Conservation (phyloP, 2,329 filamentous ascomycete species). For the Parafenestella ontariensis region DNA sequence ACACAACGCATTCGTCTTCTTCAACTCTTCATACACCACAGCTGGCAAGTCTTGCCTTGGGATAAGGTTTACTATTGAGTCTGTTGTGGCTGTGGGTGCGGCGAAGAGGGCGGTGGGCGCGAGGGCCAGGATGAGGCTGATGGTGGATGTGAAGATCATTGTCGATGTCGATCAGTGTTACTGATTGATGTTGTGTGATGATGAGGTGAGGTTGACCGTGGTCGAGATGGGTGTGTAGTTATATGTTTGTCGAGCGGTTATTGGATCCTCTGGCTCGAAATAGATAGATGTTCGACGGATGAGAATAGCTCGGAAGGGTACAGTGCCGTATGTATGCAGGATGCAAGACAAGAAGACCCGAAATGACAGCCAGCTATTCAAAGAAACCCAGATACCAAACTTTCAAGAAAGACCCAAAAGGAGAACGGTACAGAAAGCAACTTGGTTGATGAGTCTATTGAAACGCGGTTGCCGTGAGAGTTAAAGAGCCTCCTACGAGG, state of each 20-base stretch:
- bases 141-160: slow-evolving; percentile 46
- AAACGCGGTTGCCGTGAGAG: background rate
- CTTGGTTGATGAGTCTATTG: background rate
- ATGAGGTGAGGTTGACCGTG: slow-evolving; percentile 8
- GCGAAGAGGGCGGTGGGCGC: slow-evolving; percentile 43
- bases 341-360: background rate
- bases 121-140: slow-evolving; percentile 44
- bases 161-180: slow-evolving; percentile 4
- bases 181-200: slow-evolving; percentile 12
- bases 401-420: slow-evolving; percentile 1
- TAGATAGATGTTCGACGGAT: slow-evolving; percentile 2
- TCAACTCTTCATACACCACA: slow-evolving; percentile 23
- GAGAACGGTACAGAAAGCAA: background rate
- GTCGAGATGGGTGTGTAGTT: background rate
- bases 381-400: background rate
- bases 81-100: slow-evolving; percentile 35
- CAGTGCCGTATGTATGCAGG: background rate
- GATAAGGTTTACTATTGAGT: slow-evolving; percentile 30
- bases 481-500: background rate
- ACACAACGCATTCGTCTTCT: slow-evolving; percentile 30
- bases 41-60: slow-evolving; percentile 25
- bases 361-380: slow-evolving; percentile 1
- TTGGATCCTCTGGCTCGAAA: slow-evolving; percentile 11
- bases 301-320: background rate
- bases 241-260: slow-evolving; percentile 1